Conservation (phyloP, 768 basidiomycete species). For the Leccinellum albellum region DNA sequence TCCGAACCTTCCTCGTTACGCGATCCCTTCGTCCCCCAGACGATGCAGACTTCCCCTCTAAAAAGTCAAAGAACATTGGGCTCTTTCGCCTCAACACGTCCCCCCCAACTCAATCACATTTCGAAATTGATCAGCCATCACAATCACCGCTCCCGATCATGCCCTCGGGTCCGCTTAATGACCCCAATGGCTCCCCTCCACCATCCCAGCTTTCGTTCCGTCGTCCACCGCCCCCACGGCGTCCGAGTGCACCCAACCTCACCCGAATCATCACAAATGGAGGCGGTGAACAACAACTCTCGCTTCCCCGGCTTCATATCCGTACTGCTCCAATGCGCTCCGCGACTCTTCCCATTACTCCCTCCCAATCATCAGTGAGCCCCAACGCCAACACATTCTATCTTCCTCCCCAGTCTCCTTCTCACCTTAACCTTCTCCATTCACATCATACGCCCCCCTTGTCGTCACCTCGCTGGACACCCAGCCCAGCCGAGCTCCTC, state of each 20-base stretch:
- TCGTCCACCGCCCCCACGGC: constrained; percentile 47
- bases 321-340: constrained; percentile 58
- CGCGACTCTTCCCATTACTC: constrained; percentile 53
- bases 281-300: constrained; percentile 36
- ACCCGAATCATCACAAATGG: constrained; percentile 60
- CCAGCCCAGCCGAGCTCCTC: constrained; percentile 36
- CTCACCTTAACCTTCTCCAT: constrained; percentile 56
- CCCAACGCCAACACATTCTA: constrained; percentile 18
- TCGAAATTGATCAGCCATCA: constrained; percentile 55
- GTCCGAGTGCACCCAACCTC: constrained; percentile 63
- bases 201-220: constrained; percentile 59
- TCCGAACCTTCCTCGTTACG: constrained; percentile 48
- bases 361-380: constrained; percentile 18
- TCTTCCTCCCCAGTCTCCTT: constrained; percentile 46
- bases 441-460: constrained; percentile 57
- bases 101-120: constrained; percentile 47
- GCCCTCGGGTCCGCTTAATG: constrained; percentile 40
- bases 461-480: constrained; percentile 42
- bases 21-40: constrained; percentile 15
- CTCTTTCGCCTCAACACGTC: constrained; percentile 68
- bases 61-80: constrained; percentile 40
- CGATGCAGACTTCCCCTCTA: constrained; percentile 17
- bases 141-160: constrained; percentile 56
- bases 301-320: constrained; percentile 57
- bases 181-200: constrained; percentile 59